These are phyloP conservation scores for Amphicarpaea edgeworthii DNA, from an alignment of 306 rosid species.

Conservation along the genomic window DNA sequence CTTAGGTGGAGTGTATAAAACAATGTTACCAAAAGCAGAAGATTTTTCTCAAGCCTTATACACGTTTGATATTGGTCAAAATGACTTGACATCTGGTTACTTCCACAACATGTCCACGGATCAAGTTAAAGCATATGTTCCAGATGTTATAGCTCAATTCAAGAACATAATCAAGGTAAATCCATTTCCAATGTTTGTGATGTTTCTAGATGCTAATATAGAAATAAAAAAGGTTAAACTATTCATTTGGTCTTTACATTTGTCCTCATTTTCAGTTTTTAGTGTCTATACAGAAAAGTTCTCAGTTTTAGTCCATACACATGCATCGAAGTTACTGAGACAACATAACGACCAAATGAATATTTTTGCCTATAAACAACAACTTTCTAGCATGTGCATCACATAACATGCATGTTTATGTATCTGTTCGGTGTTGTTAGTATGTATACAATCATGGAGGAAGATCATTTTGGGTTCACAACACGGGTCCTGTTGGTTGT, in stretches of 20 bases:
- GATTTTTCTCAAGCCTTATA: conserved; percentile 64
- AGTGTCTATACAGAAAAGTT: not conserved
- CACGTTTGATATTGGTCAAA: conserved; percentile 85
- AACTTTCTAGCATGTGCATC: not conserved
- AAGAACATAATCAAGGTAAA: conserved; percentile 50
- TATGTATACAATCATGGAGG: conserved; percentile 56
- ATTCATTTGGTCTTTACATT: not conserved
- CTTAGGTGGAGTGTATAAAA: conserved; percentile 56
- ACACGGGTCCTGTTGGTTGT: conserved; percentile 65
- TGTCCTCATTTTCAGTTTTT: not conserved
- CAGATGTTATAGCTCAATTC: conserved; percentile 58
- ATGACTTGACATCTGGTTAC: conserved; percentile 75
- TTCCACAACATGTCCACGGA: conserved; percentile 65
- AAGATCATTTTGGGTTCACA: conserved; percentile 64
- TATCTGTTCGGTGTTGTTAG: conserved; percentile 35
- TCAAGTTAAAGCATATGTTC: conserved; percentile 63
- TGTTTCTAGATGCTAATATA: not conserved
- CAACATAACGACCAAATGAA: not conserved
- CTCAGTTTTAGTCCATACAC: too few species aligned
- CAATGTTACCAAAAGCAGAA: conserved; percentile 62
- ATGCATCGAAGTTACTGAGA: too few species aligned
- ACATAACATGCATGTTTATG: conserved; percentile 17
- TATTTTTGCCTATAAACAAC: not conserved
- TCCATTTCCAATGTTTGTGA: not conserved
- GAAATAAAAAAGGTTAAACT: not conserved